These are phyloP conservation scores for Trichomonas vaginalis DNA, from an alignment of 208 protist species.

Conservation along the genomic window DNA sequence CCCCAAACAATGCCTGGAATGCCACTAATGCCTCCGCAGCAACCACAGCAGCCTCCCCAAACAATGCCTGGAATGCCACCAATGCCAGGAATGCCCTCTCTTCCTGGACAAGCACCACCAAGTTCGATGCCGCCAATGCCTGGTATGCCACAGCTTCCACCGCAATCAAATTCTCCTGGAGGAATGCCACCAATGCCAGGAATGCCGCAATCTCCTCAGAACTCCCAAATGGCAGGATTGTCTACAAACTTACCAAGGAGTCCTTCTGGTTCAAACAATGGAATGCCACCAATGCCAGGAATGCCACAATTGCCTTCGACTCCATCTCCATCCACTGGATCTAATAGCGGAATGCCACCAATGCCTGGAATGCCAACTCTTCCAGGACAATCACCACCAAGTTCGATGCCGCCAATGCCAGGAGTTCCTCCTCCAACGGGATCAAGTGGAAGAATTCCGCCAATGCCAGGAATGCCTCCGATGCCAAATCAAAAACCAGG, in stretches of 20 bases:
- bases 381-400: no score
- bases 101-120: not conserved
- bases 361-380: not conserved
- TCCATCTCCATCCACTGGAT: not conserved
- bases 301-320: not conserved
- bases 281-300: no score
- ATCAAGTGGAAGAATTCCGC: not conserved
- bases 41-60: no score
- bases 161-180: not conserved
- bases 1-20: no score
- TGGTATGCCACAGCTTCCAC: not conserved
- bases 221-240: no score
- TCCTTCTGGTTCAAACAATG: not conserved
- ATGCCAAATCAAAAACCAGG: no score
- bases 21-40: no score
- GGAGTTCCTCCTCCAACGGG: not conserved
- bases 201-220: not conserved
- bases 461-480: not conserved
- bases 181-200: no score
- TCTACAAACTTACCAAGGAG: no score
- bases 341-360: not conserved
- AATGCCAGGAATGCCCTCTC: no score
- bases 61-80: no score
- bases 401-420: not conserved
- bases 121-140: not conserved